These are phyloP conservation scores for Cyclotella atomus DNA, from an alignment of 108 stramenopile species.

Conservation along the genomic window DNA sequence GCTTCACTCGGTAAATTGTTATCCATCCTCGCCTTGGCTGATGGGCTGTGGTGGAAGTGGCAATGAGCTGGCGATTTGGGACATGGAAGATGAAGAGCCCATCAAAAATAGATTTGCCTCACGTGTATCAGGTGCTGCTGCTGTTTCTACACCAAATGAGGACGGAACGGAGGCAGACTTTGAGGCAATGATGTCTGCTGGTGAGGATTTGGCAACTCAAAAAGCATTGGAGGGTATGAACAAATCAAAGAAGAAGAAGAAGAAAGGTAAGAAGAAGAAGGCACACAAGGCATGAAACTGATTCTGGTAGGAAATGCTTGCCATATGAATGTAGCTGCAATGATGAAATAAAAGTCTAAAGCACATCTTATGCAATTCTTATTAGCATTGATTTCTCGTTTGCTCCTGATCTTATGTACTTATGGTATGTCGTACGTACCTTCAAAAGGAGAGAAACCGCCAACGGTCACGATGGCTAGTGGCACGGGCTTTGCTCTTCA, in stretches of 20 bases:
- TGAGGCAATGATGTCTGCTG: constrained; percentile 75
- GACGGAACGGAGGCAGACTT: constrained; percentile 51
- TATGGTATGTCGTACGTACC: neutral
- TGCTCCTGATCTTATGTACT: neutral
- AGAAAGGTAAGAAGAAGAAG: constrained; percentile 61
- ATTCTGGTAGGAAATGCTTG: constrained; percentile 29
- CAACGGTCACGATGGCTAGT: neutral
- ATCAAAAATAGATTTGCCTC: constrained; percentile 76
- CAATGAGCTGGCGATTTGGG: constrained; percentile 94
- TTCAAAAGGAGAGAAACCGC: neutral
- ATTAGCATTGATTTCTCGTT: neutral
- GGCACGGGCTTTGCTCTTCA: neutral
- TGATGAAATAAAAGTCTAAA: neutral
- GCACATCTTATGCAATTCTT: neutral
- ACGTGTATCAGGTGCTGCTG: constrained; percentile 38
- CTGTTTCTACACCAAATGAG: constrained; percentile 9
- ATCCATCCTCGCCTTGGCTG: constrained; percentile 88
- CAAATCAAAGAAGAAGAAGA: constrained; percentile 74
- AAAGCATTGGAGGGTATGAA: constrained; percentile 56
- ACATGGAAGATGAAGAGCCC: constrained; percentile 74
- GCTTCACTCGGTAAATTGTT: constrained; percentile 84
- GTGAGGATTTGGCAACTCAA: constrained; percentile 24
- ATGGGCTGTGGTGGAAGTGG: constrained; percentile 90
- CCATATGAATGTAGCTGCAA: neutral
- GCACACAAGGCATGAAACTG: constrained; percentile 66